Evolutionary conservation across 2,329 filamentous ascomycete genomes (phyloP).

Genomic region (Trichothecium sympodiale): DNA sequence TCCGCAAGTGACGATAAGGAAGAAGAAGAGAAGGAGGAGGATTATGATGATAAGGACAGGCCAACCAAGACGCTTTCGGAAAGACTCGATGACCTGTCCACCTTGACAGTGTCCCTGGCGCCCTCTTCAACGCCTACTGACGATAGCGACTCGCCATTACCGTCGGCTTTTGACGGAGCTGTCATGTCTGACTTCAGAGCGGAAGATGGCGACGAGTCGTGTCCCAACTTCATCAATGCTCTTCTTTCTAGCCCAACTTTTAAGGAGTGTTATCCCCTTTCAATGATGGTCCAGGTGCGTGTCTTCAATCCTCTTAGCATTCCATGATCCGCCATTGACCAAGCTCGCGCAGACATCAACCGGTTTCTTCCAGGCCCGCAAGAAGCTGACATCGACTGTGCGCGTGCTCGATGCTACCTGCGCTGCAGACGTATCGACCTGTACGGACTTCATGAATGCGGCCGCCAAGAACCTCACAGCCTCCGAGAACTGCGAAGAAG

Average conservation of each 20-base stretch:
- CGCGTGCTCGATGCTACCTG: constrained; percentile 73
- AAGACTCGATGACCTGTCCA: constrained; percentile 1
- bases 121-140: constrained; percentile 11
- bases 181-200: constrained; percentile 51
- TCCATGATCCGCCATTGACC: neutral
- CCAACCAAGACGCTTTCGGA: constrained; percentile 3
- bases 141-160: constrained; percentile 32
- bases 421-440: constrained; percentile 52
- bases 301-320: neutral
- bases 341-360: constrained; percentile 55
- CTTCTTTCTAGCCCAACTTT: constrained; percentile 60
- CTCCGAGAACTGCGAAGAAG: constrained; percentile 55
- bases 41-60: neutral
- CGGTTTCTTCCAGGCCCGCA: constrained; percentile 71
- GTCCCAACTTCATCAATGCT: constrained; percentile 54
- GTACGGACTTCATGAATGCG: constrained; percentile 50
- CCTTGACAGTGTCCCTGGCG: neutral
- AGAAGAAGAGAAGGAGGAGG: neutral
- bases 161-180: constrained; percentile 56
- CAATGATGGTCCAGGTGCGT: constrained; percentile 67
- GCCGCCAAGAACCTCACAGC: constrained; percentile 56
- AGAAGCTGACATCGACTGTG: constrained; percentile 60
- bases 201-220: constrained; percentile 35
- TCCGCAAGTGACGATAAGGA: constrained; percentile 1
- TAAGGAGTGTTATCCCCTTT: constrained; percentile 68